Percentiles rank a stretch among this genome's conserved stretches.
phyloP scores from a whole-genome alignment of 805 yeast species.

The Blastobotrys terrestris region DNA sequence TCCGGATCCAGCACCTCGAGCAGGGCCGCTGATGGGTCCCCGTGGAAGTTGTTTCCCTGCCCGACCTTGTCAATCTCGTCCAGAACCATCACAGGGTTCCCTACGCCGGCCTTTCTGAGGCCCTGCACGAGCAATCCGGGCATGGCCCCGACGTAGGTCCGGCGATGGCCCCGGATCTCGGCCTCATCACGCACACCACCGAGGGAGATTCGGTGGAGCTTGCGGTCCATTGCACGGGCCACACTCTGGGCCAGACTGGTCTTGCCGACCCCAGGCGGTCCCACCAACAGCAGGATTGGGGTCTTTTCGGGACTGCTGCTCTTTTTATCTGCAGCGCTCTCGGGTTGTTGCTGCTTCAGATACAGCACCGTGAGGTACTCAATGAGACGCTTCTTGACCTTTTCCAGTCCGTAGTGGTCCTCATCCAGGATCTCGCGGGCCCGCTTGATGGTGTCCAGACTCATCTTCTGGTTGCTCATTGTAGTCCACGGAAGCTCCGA shows the following conservation, averaged over 20 bases:
- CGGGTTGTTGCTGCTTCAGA: constrained; percentile 33
- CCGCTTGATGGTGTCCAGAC: constrained; percentile 36
- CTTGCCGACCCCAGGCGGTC: constrained; percentile 94
- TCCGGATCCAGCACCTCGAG: constrained; percentile 88
- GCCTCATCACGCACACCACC: constrained; percentile 90
- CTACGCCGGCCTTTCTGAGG: constrained; percentile 62
- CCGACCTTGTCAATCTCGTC: constrained; percentile 82
- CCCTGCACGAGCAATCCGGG: constrained; percentile 80
- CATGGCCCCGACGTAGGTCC: constrained; percentile 90
- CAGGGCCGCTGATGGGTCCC: constrained; percentile 87
- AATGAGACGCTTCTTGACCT: constrained; percentile 66
- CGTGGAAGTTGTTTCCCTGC: constrained; percentile 51
- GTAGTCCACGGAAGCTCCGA: constrained; percentile 36
- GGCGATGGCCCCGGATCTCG: constrained; percentile 82
- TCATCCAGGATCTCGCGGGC: constrained; percentile 56
- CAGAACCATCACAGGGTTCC: constrained; percentile 76
- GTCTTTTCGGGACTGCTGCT: constrained; percentile 34
- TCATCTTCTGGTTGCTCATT: constrained; percentile 19
- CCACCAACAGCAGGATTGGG: constrained; percentile 76
- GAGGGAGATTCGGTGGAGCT: constrained; percentile 71
- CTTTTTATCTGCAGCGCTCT: constrained; percentile 5
- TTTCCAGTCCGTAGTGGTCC: constrained; percentile 75
- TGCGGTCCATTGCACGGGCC: constrained; percentile 65
- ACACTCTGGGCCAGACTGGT: constrained; percentile 80
- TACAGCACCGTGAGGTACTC: constrained; percentile 78